phyloP scores from a whole-genome alignment of 805 yeast genomes.

The Henningerozyma blattae region DNA sequence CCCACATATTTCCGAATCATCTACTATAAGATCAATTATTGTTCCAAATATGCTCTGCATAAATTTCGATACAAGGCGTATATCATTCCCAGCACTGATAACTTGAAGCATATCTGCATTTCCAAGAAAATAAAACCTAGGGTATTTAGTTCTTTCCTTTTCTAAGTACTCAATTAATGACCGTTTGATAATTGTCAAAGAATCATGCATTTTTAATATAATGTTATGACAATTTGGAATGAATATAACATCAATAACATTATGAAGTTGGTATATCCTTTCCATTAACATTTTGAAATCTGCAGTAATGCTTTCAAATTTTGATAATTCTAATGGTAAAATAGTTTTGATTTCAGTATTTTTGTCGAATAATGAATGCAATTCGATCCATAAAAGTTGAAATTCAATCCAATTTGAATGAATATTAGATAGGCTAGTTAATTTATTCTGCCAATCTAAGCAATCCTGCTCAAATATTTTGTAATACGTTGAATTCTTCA shows the following conservation, averaged over 20 bases:
- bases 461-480: conserved; percentile 48
- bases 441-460: conserved; percentile 38
- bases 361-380: conserved; percentile 63
- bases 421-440: conserved; percentile 39
- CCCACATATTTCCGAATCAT: conserved; percentile 29
- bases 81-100: conserved; percentile 50
- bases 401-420: conserved; percentile 70
- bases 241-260: conserved; percentile 43
- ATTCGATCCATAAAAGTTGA: conserved; percentile 81
- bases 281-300: conserved; percentile 47
- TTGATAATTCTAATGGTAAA: conserved; percentile 55
- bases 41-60: conserved; percentile 66
- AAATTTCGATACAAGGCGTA: conserved; percentile 40
- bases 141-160: conserved; percentile 61
- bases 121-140: conserved; percentile 79
- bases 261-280: conserved; percentile 34
- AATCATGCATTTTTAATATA: conserved; percentile 40
- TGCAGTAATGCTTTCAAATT: conserved; percentile 50
- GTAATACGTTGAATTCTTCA: conserved; percentile 58
- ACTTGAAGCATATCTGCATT: conserved; percentile 82
- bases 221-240: conserved; percentile 36
- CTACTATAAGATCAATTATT: conserved; percentile 31
- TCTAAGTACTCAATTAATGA: conserved; percentile 73
- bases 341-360: conserved; percentile 47
- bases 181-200: conserved; percentile 45